A percentile compares a stretch with the other conserved stretches of the same genome.
Conservation (phyloP, 2,329 filamentous ascomycete genomes). For the Didymella lethalis region DNA sequence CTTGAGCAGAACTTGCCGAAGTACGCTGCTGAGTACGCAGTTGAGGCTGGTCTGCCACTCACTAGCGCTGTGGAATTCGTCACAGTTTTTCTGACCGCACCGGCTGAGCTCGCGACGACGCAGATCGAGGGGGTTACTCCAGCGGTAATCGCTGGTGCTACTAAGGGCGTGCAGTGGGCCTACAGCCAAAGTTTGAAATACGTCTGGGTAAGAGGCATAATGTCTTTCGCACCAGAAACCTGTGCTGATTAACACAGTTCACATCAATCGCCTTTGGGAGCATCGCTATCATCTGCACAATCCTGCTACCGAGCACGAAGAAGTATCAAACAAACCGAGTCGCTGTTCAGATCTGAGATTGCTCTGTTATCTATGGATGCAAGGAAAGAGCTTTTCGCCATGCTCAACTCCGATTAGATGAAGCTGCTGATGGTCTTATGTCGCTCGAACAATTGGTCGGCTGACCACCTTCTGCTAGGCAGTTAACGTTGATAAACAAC, state of each 20-base stretch:
- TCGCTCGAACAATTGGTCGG: no score
- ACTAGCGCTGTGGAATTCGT: slow-evolving; percentile 49
- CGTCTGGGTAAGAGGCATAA: slow-evolving; percentile 29
- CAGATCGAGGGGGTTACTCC: slow-evolving; percentile 39
- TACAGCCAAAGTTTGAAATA: slow-evolving; percentile 44
- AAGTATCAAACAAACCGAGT: slow-evolving; percentile 47
- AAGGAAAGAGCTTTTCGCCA: no score
- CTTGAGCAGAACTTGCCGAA: slow-evolving; percentile 35
- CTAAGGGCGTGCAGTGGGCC: slow-evolving; percentile 41
- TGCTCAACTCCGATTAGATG: no score
- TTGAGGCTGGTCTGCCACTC: slow-evolving; percentile 51
- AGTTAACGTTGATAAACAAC: background rate
- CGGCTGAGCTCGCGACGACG: slow-evolving; percentile 26
- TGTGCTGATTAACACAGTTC: slow-evolving; percentile 16
- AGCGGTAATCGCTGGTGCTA: slow-evolving; percentile 36
- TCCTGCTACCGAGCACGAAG: slow-evolving; percentile 42
- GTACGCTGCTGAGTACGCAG: slow-evolving; percentile 39
- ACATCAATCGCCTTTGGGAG: slow-evolving; percentile 44
- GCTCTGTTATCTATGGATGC: no score
- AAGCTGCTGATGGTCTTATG: no score
- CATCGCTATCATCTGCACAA: slow-evolving; percentile 41
- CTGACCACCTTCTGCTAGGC: background rate
- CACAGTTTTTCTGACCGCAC: slow-evolving; percentile 39
- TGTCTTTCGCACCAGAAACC: background rate
- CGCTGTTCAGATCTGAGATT: slow-evolving; percentile 37